Conservation (phyloP, 352 stramenopile genomes). For the Phytopythium kandeliae region DNA sequence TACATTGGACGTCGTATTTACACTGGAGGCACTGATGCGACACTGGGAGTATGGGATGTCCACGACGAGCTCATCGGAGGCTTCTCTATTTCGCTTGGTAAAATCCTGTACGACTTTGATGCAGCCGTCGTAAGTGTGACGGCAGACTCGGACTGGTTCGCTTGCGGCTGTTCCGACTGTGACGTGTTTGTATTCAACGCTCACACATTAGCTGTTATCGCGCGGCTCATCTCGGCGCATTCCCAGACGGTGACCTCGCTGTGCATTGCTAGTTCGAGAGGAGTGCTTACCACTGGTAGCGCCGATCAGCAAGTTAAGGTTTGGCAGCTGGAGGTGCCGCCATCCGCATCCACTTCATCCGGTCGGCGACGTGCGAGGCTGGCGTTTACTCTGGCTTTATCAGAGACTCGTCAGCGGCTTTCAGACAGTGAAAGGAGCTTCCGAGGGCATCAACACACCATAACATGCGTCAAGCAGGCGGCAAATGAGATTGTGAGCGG, state of each 20-base stretch:
- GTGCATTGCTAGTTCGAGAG: constrained; percentile 36
- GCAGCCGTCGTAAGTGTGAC: constrained; percentile 62
- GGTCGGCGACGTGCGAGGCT: constrained; percentile 28
- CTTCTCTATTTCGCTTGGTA: constrained; percentile 32
- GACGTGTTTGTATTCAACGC: constrained; percentile 68
- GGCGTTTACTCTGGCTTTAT: constrained; percentile 31
- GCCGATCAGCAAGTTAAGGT: constrained; percentile 64
- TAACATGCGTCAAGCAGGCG: constrained; percentile 51
- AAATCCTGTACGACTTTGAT: constrained; percentile 65
- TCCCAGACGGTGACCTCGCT: constrained; percentile 42
- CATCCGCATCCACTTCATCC: constrained; percentile 7
- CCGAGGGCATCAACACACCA: constrained; percentile 44
- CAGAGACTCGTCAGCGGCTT: constrained; percentile 4
- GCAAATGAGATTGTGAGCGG: constrained; percentile 74
- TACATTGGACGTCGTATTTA: constrained; percentile 60
- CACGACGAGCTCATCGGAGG: constrained; percentile 46
- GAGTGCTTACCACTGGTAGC: constrained; percentile 38
- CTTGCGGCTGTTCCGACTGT: constrained; percentile 58
- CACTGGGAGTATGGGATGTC: constrained; percentile 63
- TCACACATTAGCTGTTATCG: constrained; percentile 29
- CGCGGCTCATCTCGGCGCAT: constrained; percentile 48
- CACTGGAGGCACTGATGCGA: constrained; percentile 59
- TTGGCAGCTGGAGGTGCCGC: constrained; percentile 36
- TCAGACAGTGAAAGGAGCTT: constrained; percentile 29
- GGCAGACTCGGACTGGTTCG: constrained; percentile 47